A percentile compares a stretch with the other conserved stretches of the same genome.
Conservation (phyloP, 768 basidiomycete genomes). For the Rhodotorula graminis region DNA sequence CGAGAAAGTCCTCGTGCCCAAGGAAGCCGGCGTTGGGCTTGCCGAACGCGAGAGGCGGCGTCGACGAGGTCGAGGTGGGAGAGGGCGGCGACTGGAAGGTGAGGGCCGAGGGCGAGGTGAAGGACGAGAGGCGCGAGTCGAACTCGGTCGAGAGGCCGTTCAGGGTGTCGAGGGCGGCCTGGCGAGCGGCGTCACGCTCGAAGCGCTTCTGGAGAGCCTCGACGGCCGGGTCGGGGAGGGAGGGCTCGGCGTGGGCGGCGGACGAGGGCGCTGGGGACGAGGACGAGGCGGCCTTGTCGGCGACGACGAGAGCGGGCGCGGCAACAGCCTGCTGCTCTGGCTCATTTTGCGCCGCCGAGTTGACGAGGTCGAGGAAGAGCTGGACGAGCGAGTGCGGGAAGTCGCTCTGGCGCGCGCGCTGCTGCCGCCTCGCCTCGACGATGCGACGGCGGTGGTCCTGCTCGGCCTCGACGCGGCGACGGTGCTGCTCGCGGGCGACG, state of each 20-base stretch:
- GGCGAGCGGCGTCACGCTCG: slow-evolving; percentile 17
- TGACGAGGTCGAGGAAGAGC: not conserved
- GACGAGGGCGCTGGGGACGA: no score
- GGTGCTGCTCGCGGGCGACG: not conserved
- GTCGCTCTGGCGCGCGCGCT: not conserved
- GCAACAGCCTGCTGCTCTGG: not conserved
- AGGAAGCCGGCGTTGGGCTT: slow-evolving; percentile 43
- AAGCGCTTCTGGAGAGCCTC: slow-evolving; percentile 8
- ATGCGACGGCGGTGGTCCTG: not conserved
- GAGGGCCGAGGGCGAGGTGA: slow-evolving; percentile 43
- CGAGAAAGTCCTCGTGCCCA: slow-evolving; percentile 30
- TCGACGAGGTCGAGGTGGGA: not conserved
- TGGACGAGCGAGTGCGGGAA: not conserved
- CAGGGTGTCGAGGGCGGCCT: slow-evolving; percentile 49
- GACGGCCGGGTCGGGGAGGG: not conserved
- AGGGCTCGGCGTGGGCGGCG: not conserved
- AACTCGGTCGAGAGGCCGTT: slow-evolving; percentile 52
- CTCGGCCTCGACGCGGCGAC: not conserved
- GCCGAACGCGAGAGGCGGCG: slow-evolving; percentile 56
- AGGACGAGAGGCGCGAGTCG: slow-evolving; percentile 50
- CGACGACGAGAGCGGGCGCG: not conserved
- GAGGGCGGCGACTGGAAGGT: slow-evolving; percentile 45
- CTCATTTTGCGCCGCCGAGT: not conserved
- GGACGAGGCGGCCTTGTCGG: not conserved
- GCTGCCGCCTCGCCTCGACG: not conserved